Conservation (phyloP, 768 basidiomycete genomes). For the Boletus vinaceobasis region DNA sequence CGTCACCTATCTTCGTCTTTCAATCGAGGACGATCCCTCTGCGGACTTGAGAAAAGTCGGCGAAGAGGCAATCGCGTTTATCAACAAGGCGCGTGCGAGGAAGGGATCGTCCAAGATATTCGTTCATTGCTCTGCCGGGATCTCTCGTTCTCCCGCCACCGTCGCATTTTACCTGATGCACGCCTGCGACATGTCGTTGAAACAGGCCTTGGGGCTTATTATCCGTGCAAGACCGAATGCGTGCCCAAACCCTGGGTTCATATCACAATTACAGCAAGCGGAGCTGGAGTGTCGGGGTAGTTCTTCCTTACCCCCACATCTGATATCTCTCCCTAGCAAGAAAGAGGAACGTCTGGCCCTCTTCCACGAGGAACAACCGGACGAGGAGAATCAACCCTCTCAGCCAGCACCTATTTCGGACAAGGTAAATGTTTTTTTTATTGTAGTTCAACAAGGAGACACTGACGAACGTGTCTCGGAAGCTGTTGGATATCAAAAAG, state of each 20-base stretch:
- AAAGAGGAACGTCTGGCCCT: conserved; percentile 7
- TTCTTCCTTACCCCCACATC: neutral
- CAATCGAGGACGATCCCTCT: conserved; percentile 5
- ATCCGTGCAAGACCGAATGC: conserved; percentile 2
- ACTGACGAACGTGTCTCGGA: neutral
- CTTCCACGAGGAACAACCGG: conserved; percentile 1
- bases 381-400: neutral
- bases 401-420: neutral
- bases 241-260: conserved; percentile 6
- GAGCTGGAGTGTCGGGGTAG: neutral
- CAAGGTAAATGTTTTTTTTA: neutral
- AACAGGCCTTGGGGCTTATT: neutral
- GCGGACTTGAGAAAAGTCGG: conserved; percentile 3
- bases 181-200: conserved; percentile 1
- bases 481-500: neutral
- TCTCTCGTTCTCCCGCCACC: conserved; percentile 7
- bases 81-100: neutral
- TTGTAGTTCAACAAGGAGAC: neutral
- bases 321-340: neutral
- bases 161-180: conserved; percentile 7
- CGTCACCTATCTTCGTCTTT: conserved; percentile 6
- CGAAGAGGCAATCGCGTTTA: neutral
- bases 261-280: neutral
- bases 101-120: conserved; percentile 1
- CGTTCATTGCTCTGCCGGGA: conserved; percentile 9